phyloP scores from a whole-genome alignment of 805 yeast genomes.

The Yamadazyma ubonensis region DNA sequence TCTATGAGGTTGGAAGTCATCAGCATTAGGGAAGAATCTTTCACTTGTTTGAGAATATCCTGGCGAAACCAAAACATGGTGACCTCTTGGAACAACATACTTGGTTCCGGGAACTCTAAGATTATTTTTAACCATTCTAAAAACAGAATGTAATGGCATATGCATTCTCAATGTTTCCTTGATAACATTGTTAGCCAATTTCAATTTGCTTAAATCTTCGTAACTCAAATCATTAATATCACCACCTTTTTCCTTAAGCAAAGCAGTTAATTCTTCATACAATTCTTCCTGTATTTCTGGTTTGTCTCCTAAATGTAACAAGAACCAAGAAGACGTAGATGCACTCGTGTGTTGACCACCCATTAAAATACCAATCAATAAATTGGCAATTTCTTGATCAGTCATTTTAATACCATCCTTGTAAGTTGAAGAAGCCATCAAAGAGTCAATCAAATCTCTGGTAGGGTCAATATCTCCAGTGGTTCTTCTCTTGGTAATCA shows the following conservation, averaged over 20 bases:
- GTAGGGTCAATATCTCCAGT: constrained; percentile 71
- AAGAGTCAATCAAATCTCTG: constrained; percentile 86
- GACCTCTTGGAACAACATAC: constrained; percentile 84
- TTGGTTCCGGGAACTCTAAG: constrained; percentile 75
- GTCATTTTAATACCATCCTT: constrained; percentile 94
- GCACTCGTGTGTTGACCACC: constrained; percentile 99
- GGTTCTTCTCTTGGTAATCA: constrained; percentile 71
- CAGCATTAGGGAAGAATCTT: constrained; percentile 75
- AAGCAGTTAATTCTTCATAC: constrained; percentile 67
- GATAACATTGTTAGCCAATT: constrained; percentile 76
- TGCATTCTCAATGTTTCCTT: constrained; percentile 95
- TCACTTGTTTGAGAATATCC: constrained; percentile 84
- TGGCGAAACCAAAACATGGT: constrained; percentile 88
- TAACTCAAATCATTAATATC: constrained; percentile 60
- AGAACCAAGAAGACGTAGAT: constrained; percentile 91
- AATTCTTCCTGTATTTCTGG: constrained; percentile 84
- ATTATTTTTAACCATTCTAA: constrained; percentile 83
- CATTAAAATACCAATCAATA: constrained; percentile 91
- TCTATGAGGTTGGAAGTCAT: constrained; percentile 77
- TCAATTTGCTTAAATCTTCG: constrained; percentile 80
- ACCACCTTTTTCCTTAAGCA: constrained; percentile 54
- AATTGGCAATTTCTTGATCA: constrained; percentile 90
- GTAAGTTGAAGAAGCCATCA: constrained; percentile 79
- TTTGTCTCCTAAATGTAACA: constrained; percentile 84
- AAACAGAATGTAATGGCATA: constrained; percentile 93